Conservation (phyloP, 2,329 filamentous ascomycete genomes). For the Aspergillus aculeatinus region DNA sequence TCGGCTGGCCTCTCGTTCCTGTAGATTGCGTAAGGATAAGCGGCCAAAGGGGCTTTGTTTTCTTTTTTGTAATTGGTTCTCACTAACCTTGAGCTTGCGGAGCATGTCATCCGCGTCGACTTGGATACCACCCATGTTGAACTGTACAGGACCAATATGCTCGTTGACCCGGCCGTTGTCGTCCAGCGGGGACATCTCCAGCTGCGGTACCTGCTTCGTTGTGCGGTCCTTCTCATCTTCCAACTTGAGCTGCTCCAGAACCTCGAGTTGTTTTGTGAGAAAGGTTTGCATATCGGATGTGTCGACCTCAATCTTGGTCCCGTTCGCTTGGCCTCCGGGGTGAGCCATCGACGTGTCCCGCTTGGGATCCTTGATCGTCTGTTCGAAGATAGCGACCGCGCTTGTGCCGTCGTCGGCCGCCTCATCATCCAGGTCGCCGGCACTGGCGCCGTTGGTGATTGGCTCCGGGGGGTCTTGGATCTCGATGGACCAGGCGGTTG, state of each 20-base stretch:
- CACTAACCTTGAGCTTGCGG: constrained; percentile 73
- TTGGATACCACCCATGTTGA: constrained; percentile 97
- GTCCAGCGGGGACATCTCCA: constrained; percentile 38
- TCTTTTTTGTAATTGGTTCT: no score
- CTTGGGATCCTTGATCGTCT: constrained; percentile 73
- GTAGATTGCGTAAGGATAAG: not conserved
- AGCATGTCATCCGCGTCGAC: constrained; percentile 94
- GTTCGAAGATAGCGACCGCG: constrained; percentile 73
- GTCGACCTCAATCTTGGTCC: constrained; percentile 56
- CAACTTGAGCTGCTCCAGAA: constrained; percentile 64
- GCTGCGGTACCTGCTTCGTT: constrained; percentile 34
- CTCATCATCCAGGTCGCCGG: constrained; percentile 28
- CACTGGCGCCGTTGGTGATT: constrained; percentile 24
- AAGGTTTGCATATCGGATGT: constrained; percentile 77
- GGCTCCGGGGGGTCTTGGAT: constrained; percentile 58
- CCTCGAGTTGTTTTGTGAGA: constrained; percentile 69
- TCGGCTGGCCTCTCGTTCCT: constrained; percentile 48
- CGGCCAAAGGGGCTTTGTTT: no score
- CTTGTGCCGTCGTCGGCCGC: constrained; percentile 48
- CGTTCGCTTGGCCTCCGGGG: constrained; percentile 46
- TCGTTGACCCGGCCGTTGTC: constrained; percentile 58
- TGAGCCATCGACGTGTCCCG: constrained; percentile 59
- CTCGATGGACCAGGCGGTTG: constrained; percentile 81
- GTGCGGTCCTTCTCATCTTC: constrained; percentile 53
- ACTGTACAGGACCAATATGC: constrained; percentile 91